These are phyloP conservation scores for Leucocoprinus sp. DNA, from an alignment of 768 basidiomycete genomes.

Conservation along the genomic window DNA sequence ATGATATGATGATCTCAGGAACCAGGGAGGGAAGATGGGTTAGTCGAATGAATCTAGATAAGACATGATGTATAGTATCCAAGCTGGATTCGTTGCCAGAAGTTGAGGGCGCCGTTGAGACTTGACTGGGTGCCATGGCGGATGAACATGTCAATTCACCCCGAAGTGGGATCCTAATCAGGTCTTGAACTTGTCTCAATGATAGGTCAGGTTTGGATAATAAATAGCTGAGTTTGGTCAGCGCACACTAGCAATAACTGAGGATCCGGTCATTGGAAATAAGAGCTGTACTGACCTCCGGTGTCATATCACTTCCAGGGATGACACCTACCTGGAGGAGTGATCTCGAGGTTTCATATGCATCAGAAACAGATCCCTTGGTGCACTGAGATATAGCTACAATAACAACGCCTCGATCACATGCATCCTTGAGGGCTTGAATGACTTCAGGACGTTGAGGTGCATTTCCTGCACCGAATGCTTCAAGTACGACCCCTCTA, in stretches of 20 bases:
- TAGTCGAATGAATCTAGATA: slow-evolving; percentile 63
- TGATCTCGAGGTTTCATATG: slow-evolving; percentile 72
- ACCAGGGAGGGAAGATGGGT: slow-evolving; percentile 30
- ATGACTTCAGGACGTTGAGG: slow-evolving; percentile 75
- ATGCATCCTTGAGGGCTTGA: slow-evolving; percentile 71
- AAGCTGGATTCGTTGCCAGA: slow-evolving; percentile 37
- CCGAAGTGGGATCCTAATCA: slow-evolving; percentile 73
- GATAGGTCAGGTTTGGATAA: slow-evolving; percentile 79
- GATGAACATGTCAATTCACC: slow-evolving; percentile 73
- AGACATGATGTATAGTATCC: slow-evolving; percentile 54
- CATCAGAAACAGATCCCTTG: slow-evolving; percentile 79
- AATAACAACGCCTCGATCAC: slow-evolving; percentile 74
- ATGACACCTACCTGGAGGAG: slow-evolving; percentile 71
- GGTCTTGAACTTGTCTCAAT: slow-evolving; percentile 55
- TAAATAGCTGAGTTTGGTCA: slow-evolving; percentile 85
- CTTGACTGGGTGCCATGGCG: slow-evolving; percentile 28
- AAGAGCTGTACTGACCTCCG: slow-evolving; percentile 50
- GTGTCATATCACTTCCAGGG: slow-evolving; percentile 88
- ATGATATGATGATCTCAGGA: slow-evolving; percentile 28
- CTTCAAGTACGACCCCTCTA: slow-evolving; percentile 80
- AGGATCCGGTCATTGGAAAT: not conserved
- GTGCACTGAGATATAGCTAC: slow-evolving; percentile 90
- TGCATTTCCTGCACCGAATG: slow-evolving; percentile 90
- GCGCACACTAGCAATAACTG: slow-evolving; percentile 57
- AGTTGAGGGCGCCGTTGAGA: slow-evolving; percentile 24